Base-by-base conservation (phyloP, 2,329 filamentous ascomycete species). In the Chrysoporthe deuterocubensis region DNA sequence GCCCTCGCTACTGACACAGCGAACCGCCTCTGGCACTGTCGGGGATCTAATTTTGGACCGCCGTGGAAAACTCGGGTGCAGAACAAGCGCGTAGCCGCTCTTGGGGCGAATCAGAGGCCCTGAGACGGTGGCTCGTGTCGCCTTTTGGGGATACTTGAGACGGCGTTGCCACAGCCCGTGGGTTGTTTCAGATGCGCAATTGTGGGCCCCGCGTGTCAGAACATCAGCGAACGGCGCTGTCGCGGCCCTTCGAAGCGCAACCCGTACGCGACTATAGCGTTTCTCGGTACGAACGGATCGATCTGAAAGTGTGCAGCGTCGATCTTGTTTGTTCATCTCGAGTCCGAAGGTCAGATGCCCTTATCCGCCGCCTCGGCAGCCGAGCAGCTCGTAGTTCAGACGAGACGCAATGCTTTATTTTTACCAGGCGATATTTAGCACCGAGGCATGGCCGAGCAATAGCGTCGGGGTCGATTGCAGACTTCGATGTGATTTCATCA, bases 121-220 rank as follows among this genome's bases (percentile, higher is more conserved):
- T 13, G 54, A 34, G 32, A n/a, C 54, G 34, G n/a, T 1, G 54
- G 54, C 7, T 57, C 54, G 2, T 40, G 54, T 40, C 16, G 54
- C 34, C 18, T 5, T 11, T 21, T n/a, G 32, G 16, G 18, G 34
- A 40, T 37, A 57, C 54, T 57, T 40, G 54, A 57, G 54, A 57
- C 54, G 54, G 34, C 54, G 18, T n/a, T 57, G 54, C 32, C 16
- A 40, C 54, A 40, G 34, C 14, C 54, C 34, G 54, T 40, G 54
- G 34, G 16, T 40, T 18, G 54, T 57, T 57, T 57, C 54, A 57
- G 54, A 34, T 57, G 54, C 54, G 32, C 54, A 21, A 57, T 57
- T 57, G 54, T 57, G 54, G 54, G 54, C n/a, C 54, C 6, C 34
- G 32, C 54, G 54, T 57, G 34, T 57, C 54, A 57, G 54, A 40